Conservation (phyloP, 2,329 filamentous ascomycete genomes). For the Nothopassalora personata region DNA sequence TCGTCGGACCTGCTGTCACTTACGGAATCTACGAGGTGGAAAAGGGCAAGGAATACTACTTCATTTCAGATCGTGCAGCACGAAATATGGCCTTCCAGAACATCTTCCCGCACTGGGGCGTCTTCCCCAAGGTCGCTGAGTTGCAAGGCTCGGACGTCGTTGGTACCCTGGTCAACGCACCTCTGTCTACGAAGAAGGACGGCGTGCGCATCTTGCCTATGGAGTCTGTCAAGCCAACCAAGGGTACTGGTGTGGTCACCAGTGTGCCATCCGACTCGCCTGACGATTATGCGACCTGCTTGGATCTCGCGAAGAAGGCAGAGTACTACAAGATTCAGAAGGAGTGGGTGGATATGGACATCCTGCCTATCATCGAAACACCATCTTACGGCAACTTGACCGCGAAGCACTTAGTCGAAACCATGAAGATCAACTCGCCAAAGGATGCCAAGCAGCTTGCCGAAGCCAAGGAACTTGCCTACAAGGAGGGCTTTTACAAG, state of each 20-base stretch:
- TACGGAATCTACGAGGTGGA: slow-evolving; percentile 80
- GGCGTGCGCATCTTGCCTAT: slow-evolving; percentile 89
- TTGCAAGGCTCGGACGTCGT: slow-evolving; percentile 74
- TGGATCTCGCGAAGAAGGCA: slow-evolving; percentile 87
- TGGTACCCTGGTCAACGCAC: slow-evolving; percentile 83
- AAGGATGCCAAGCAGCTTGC: slow-evolving; percentile 89
- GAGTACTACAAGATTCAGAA: slow-evolving; percentile 95
- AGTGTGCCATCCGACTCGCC: slow-evolving; percentile 94
- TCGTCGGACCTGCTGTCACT: slow-evolving; percentile 81
- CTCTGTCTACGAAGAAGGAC: slow-evolving; percentile 76
- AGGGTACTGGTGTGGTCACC: slow-evolving; percentile 94
- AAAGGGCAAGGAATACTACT: slow-evolving; percentile 63
- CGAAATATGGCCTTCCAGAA: slow-evolving; percentile 96
- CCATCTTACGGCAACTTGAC: slow-evolving; percentile 81
- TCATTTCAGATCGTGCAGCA: slow-evolving; percentile 75
- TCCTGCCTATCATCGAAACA: slow-evolving; percentile 82
- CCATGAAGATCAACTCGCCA: slow-evolving; percentile 92
- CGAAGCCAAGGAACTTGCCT: slow-evolving; percentile 91
- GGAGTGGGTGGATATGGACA: slow-evolving; percentile 90
- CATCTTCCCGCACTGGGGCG: slow-evolving; percentile 71
- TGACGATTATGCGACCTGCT: slow-evolving; percentile 86
- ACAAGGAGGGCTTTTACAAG: slow-evolving; percentile 97
- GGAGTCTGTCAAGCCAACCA: slow-evolving; percentile 85
- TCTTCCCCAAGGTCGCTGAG: slow-evolving; percentile 68
- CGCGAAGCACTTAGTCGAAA: slow-evolving; percentile 77